Evolutionary conservation across 1,284 basidiomycete genomes (phyloP).

Genomic region (Sutorius eximius): DNA sequence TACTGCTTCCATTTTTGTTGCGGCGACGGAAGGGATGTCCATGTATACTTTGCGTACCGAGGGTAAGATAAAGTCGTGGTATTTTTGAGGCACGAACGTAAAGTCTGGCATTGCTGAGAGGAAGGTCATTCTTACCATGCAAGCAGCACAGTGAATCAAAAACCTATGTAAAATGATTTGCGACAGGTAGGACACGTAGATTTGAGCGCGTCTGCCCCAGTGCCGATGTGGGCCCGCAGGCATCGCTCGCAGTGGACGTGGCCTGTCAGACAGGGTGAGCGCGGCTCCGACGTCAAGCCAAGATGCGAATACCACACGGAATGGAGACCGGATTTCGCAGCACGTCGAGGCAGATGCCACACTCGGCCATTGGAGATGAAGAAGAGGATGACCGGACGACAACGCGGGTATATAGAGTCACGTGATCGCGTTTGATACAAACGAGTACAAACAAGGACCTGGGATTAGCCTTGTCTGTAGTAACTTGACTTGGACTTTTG

Average conservation of each 20-base stretch:
- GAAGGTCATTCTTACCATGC: not conserved
- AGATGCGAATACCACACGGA: constrained; percentile 52
- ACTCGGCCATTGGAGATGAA: constrained; percentile 41
- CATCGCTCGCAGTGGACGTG: constrained; percentile 64
- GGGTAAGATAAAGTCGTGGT: constrained; percentile 56
- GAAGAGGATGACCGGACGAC: not conserved
- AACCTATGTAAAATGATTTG: constrained; percentile 53
- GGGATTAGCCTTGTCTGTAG: not conserved
- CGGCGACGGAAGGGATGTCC: constrained; percentile 36
- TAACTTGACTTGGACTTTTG: not conserved
- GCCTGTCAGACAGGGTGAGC: constrained; percentile 38
- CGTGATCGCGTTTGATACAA: constrained; percentile 32
- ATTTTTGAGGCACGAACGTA: constrained; percentile 56
- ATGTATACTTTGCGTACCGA: constrained; percentile 58
- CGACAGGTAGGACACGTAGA: constrained; percentile 62
- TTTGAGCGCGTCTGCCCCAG: constrained; percentile 40
- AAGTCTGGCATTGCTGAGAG: constrained; percentile 42
- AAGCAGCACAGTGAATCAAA: constrained; percentile 1
- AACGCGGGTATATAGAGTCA: constrained; percentile 7
- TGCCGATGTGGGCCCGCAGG: constrained; percentile 47
- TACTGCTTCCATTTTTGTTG: constrained; percentile 33
- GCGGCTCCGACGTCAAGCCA: not conserved
- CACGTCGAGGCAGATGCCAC: constrained; percentile 60
- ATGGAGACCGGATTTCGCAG: constrained; percentile 54
- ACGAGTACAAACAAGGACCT: constrained; percentile 28